Evolutionary conservation across 169 alveolate genomes (phyloP).

Genomic region (Cytauxzoon felis): DNA sequence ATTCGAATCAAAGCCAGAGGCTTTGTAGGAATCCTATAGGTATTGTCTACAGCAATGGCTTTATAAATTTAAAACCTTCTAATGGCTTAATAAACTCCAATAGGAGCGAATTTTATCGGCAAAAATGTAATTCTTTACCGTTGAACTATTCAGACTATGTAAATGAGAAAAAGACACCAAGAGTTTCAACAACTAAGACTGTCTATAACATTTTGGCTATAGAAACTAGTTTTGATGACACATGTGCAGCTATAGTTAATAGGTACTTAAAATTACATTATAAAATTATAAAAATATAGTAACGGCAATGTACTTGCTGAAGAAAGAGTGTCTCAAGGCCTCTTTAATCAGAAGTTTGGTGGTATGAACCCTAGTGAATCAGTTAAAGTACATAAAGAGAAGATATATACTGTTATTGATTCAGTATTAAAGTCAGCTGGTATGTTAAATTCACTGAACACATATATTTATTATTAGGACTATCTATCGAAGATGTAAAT

Average conservation of each 20-base stretch:
- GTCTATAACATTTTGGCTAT: conserved; percentile 53
- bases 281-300: conserved; percentile 7
- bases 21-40: too few species aligned
- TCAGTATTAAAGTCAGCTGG: conserved; percentile 52
- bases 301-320: conserved; percentile 60
- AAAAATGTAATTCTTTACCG: neutral
- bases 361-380: conserved; percentile 61
- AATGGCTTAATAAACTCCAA: too few species aligned
- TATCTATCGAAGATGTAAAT: conserved; percentile 25
- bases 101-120: neutral
- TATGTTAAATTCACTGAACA: neutral
- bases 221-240: conserved; percentile 63
- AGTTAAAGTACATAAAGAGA: conserved; percentile 14
- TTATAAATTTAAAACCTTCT: too few species aligned
- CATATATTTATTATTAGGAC: neutral
- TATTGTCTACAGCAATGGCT: too few species aligned
- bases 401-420: conserved; percentile 20
- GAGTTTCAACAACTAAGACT: neutral
- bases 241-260: conserved; percentile 53
- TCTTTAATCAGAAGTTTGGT: conserved; percentile 51
- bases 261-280: conserved; percentile 12
- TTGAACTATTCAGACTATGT: conserved; percentile 12
- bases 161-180: neutral
- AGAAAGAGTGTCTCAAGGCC: conserved; percentile 39
- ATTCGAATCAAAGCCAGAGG: too few species aligned